Evolutionary conservation across 331 rosid genomes (phyloP).

Genomic region (Malus hybrid): DNA sequence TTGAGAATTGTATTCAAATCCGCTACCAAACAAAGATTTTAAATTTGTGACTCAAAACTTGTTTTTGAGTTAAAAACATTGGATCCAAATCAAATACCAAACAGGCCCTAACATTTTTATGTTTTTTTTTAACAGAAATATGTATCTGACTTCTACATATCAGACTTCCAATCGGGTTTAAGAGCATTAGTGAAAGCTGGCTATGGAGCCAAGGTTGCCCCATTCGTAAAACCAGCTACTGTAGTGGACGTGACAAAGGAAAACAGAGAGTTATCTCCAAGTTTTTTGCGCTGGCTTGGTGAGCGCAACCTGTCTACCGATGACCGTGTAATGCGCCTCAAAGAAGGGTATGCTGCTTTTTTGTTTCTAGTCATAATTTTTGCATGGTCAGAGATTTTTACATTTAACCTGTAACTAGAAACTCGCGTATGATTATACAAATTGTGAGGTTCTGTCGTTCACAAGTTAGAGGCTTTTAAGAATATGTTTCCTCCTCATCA

Average conservation of each 20-base stretch:
- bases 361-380: neutral
- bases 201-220: slow-evolving; percentile 84
- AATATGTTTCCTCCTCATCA: slow-evolving; percentile 15
- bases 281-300: slow-evolving; percentile 80
- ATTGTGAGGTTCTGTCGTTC: neutral
- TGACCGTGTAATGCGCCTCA: slow-evolving; percentile 84
- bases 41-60: too few species aligned
- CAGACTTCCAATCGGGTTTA: slow-evolving; percentile 92
- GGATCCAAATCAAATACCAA: too few species aligned
- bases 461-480: neutral
- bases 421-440: neutral
- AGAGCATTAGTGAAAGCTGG: slow-evolving; percentile 97
- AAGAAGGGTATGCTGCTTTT: slow-evolving; percentile 67
- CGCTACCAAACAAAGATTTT: too few species aligned
- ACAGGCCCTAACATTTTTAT: neutral
- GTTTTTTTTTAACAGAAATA: slow-evolving; percentile 46
- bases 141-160: slow-evolving; percentile 83
- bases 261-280: slow-evolving; percentile 76
- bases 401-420: neutral
- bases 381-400: neutral
- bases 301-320: slow-evolving; percentile 82
- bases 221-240: slow-evolving; percentile 77
- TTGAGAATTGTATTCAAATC: too few species aligned
- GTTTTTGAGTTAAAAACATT: too few species aligned
- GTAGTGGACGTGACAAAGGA: slow-evolving; percentile 64